Evolutionary conservation across 352 stramenopile species (phyloP), one percentile per base, ranked within the genome.

Genomic region (Phytopythium montanum): DNA sequence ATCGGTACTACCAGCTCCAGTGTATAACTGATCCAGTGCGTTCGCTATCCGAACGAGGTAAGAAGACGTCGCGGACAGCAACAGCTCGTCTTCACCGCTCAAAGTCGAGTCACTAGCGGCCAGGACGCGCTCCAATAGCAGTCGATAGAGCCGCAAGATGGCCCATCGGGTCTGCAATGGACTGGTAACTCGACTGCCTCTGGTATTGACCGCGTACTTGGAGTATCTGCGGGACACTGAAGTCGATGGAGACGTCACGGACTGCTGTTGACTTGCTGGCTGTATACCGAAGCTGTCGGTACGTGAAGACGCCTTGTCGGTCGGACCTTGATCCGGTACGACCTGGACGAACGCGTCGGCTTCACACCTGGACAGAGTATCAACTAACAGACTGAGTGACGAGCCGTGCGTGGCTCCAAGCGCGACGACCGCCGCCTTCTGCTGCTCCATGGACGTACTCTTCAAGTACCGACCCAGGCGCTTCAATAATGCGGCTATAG

Each of bases 81-180:
- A 63, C 26, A 38, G 46, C 8, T 49, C 49, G 6, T 39, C 34
- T 0, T 41, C 36, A 21, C 31, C 52, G 54, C 19, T 46, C 38
- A 5, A 44, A 9, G 1, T 5, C 14, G 16, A 10, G n/a, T 7
- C 6, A 13, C 19, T 28, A 8, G 7, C 29, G 21, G 42, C 7
- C 1, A 36, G 36, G 26, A 28, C 13, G 33, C 62, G 31, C 26
- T 88, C 70, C 7, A 94, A 48, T 3, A 90, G 52, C 31, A 88
- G 52, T 0, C 81, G 71, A 45, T 86, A 85, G 48, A 69, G 85
- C 25, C 82, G 64, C 10, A 68, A 72, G 0, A 94, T 29, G 1
- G 81, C 76, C 79, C 81, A 92, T 44, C 81, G 84, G 0, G 89
- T 56, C 16, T 72, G 68, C 0, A 75, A 36, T 29, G 83, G 76